phyloP scores from a whole-genome alignment of 1,284 basidiomycete species.

The Fomitopsis palustris region DNA sequence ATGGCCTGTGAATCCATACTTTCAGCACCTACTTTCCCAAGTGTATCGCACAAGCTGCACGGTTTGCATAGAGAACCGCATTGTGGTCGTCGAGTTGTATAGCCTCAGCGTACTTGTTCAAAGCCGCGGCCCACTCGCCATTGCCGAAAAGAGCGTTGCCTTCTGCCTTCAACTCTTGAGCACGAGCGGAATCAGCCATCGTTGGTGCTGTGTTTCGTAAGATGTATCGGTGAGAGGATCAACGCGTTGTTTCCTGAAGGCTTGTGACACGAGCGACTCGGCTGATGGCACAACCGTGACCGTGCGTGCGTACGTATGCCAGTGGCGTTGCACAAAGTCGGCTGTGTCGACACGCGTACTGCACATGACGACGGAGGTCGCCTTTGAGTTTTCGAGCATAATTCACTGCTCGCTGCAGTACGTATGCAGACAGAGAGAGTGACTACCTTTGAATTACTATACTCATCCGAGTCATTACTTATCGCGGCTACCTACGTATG shows the following conservation, averaged over 20 bases:
- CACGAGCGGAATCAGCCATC: slow-evolving; percentile 5
- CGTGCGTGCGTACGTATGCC: no score
- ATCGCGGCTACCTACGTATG: no score
- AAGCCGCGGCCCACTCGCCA: slow-evolving; percentile 29
- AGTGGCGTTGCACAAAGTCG: no score
- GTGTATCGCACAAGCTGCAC: slow-evolving; percentile 30
- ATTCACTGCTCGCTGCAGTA: no score
- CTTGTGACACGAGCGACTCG: no score
- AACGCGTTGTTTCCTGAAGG: background rate
- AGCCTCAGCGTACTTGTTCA: slow-evolving; percentile 32
- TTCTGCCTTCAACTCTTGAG: slow-evolving; percentile 29
- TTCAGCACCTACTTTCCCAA: slow-evolving; percentile 15
- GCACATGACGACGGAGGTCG: no score
- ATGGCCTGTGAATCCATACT: background rate
- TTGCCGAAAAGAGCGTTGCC: slow-evolving; percentile 33
- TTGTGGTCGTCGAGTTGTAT: slow-evolving; percentile 29
- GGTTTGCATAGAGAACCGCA: slow-evolving; percentile 34
- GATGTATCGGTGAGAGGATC: background rate
- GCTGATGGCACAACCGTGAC: no score
- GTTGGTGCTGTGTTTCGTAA: background rate
- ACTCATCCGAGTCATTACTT: no score
- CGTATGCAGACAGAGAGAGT: no score
- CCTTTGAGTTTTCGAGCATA: no score
- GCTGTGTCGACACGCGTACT: no score
- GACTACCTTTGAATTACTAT: no score